Evolutionary conservation across 1,139 yeast species (phyloP).

Genomic region (Hyphopichia khmerensis): DNA sequence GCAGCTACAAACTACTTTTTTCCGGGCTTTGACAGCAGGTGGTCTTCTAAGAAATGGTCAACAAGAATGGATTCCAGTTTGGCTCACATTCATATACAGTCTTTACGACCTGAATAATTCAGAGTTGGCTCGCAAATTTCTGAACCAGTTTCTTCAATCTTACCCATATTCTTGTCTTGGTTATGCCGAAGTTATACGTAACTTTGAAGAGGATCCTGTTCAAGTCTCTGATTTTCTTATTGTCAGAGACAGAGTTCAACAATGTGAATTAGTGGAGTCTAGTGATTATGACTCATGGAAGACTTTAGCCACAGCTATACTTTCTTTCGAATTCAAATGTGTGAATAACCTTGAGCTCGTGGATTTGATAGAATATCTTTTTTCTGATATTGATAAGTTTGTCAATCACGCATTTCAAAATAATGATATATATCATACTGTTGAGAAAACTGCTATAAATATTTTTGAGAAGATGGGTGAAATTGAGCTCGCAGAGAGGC

Average conservation of each 20-base stretch:
- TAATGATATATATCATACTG: slow-evolving; percentile 37
- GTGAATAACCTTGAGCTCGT: slow-evolving; percentile 9
- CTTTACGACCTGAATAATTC: slow-evolving; percentile 14
- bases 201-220: slow-evolving; percentile 11
- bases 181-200: slow-evolving; percentile 31
- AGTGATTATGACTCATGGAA: slow-evolving; percentile 36
- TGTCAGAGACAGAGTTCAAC: slow-evolving; percentile 12
- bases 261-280: slow-evolving; percentile 16
- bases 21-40: slow-evolving; percentile 16
- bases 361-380: slow-evolving; percentile 11
- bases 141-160: slow-evolving; percentile 18
- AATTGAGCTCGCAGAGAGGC: slow-evolving; percentile 22
- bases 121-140: slow-evolving; percentile 6
- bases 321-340: slow-evolving; percentile 17
- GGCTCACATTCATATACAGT: slow-evolving; percentile 28
- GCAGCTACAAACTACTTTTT: slow-evolving; percentile 17
- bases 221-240: slow-evolving; percentile 8
- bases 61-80: slow-evolving; percentile 22
- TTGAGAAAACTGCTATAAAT: slow-evolving; percentile 39
- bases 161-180: slow-evolving; percentile 24
- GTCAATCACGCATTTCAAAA: slow-evolving; percentile 24
- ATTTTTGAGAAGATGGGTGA: slow-evolving; percentile 26
- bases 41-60: slow-evolving; percentile 2
- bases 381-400: slow-evolving; percentile 10
- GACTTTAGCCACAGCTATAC: slow-evolving; percentile 27